These are phyloP conservation scores for Thymus mandschuricus DNA, from an alignment of 257 asterid species.

Conservation along the genomic window DNA sequence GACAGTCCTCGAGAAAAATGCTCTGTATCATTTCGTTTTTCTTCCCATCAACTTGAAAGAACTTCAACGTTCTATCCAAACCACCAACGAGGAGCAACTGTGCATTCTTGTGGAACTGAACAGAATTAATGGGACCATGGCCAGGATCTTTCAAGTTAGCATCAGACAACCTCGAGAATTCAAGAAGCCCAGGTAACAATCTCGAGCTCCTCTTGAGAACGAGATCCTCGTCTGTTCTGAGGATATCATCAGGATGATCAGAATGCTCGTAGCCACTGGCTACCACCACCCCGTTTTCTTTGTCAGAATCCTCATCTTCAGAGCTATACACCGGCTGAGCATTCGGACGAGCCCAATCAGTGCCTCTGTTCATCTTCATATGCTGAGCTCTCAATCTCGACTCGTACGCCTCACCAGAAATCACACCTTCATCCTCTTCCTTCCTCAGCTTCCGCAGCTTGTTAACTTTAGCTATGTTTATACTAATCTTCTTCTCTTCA, in stretches of 20 bases:
- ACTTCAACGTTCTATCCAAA: conserved; percentile 66
- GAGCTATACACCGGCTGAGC: conserved; percentile 45
- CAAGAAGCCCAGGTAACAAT: conserved; percentile 75
- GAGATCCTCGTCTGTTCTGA: conserved; percentile 68
- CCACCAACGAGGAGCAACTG: conserved; percentile 95
- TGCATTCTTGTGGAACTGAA: conserved; percentile 82
- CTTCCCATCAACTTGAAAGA: conserved; percentile 91
- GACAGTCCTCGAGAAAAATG: conserved; percentile 83
- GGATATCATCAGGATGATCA: conserved; percentile 48
- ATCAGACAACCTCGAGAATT: conserved; percentile 75
- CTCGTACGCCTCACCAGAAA: conserved; percentile 68
- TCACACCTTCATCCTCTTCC: conserved; percentile 67
- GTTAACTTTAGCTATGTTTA: conserved; percentile 77
- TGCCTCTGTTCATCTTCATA: conserved; percentile 79
- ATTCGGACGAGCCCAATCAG: conserved; percentile 81
- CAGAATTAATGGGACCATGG: conserved; percentile 67
- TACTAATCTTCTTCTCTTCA: conserved; percentile 69
- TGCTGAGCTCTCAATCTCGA: conserved; percentile 91
- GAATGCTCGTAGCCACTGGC: conserved; percentile 40
- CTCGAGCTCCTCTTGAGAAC: conserved; percentile 57
- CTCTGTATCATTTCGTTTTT: conserved; percentile 76
- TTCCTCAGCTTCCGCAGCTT: conserved; percentile 79
- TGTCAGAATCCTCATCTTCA: conserved; percentile 69
- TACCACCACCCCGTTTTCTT: conserved; percentile 44
- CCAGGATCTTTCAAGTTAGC: conserved; percentile 74